A percentile compares a stretch with the other conserved stretches of the same genome.
phyloP scores from a whole-genome alignment of 169 alveolate genomes.

The Theileria annulata region DNA sequence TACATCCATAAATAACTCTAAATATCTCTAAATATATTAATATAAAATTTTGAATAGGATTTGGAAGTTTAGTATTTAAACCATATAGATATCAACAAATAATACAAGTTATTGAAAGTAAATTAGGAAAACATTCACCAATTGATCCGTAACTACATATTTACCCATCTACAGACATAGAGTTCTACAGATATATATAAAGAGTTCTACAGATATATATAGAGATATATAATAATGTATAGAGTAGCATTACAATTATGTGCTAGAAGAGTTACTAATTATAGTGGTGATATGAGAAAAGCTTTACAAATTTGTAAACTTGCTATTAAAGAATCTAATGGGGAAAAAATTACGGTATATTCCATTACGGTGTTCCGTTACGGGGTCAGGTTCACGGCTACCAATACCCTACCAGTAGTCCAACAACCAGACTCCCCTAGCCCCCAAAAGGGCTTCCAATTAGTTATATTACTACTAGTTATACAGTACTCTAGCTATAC shows the following conservation, averaged over 20 bases:
- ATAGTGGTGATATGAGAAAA: constrained; percentile 79
- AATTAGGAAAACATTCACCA: constrained; percentile 21
- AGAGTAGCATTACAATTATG: constrained; percentile 78
- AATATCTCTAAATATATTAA: too few relatives aligned
- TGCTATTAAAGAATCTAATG: constrained; percentile 69
- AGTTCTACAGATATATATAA: neutral
- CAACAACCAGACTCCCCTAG: neutral
- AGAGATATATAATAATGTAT: too few relatives aligned
- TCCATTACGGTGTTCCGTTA: neutral
- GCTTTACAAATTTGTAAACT: constrained; percentile 79
- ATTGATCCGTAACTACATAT: constrained; percentile 29
- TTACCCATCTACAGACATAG: neutral
- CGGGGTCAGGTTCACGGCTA: neutral
- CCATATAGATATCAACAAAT: constrained; percentile 83
- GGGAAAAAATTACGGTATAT: constrained; percentile 54
- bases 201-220: neutral
- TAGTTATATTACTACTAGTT: too few relatives aligned
- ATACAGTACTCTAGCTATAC: too few relatives aligned
- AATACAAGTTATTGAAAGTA: constrained; percentile 66
- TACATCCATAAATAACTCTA: too few relatives aligned
- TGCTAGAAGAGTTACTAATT: constrained; percentile 81
- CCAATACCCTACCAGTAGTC: neutral
- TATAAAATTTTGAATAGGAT: constrained; percentile 49
- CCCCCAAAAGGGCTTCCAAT: neutral
- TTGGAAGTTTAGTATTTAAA: constrained; percentile 77